These are phyloP conservation scores for Dovyalis caffra DNA, from an alignment of 345 rosid species.

Conservation along the genomic window DNA sequence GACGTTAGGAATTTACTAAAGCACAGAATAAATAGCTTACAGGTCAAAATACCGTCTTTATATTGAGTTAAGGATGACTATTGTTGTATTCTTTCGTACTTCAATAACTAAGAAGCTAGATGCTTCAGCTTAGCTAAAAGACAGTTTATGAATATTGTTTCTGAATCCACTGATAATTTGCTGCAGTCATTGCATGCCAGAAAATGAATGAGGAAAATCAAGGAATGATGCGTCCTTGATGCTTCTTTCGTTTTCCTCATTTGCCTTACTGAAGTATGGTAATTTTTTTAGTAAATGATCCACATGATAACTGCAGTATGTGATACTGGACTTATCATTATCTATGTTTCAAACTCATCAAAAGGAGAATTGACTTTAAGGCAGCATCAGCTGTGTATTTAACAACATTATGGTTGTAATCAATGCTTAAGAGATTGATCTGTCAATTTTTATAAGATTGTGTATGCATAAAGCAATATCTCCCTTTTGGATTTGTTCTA, in stretches of 20 bases:
- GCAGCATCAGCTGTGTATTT: not conserved
- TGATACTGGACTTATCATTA: too few species aligned
- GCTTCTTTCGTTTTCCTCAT: not conserved
- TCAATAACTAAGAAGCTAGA: not conserved
- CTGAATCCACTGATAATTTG: not conserved
- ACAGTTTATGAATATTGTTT: not conserved
- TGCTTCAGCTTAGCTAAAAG: not conserved
- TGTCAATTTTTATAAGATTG: not conserved
- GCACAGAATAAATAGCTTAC: too few species aligned
- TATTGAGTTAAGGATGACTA: not conserved
- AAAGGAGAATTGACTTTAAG: not conserved
- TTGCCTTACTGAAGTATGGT: not conserved
- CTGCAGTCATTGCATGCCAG: not conserved
- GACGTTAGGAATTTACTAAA: too few species aligned
- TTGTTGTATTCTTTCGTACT: not conserved
- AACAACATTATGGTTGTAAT: not conserved
- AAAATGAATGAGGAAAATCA: not conserved
- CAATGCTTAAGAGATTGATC: not conserved
- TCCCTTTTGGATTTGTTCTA: not conserved
- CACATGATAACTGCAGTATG: not conserved
- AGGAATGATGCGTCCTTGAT: not conserved
- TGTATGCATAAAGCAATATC: not conserved
- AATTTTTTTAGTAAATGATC: not conserved
- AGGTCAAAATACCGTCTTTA: too few species aligned
- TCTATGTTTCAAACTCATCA: not conserved